Conservation (phyloP, 2,329 filamentous ascomycete species). For the Truncatella angustata region DNA sequence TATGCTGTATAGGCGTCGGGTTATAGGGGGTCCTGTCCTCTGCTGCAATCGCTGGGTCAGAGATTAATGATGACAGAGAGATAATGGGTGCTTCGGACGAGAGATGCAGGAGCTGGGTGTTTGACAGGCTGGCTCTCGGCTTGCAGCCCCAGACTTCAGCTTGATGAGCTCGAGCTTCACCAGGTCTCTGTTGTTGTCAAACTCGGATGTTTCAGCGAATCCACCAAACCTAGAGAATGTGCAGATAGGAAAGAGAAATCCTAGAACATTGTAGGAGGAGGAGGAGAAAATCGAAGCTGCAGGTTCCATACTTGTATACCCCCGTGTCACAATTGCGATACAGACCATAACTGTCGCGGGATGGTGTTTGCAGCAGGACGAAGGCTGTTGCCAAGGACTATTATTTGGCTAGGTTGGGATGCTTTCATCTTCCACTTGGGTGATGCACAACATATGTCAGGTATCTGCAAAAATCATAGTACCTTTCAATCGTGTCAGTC, state of each 20-base stretch:
- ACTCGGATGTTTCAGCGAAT: constrained; percentile 32
- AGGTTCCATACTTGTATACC: constrained; percentile 32
- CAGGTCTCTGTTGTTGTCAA: constrained; percentile 27
- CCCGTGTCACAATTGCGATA: constrained; percentile 18
- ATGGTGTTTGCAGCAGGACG: constrained; percentile 4
- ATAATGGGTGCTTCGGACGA: constrained; percentile 15
- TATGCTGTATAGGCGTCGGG: constrained; percentile 12
- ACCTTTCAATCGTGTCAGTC: neutral
- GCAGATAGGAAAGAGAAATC: constrained; percentile 18
- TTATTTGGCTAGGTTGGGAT: neutral
- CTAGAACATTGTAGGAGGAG: neutral
- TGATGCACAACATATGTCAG: constrained; percentile 6
- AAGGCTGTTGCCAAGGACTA: neutral
- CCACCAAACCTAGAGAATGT: constrained; percentile 26
- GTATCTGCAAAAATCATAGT: neutral
- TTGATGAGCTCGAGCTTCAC: constrained; percentile 24
- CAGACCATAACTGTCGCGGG: neutral
- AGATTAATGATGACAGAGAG: constrained; percentile 19
- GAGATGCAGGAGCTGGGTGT: constrained; percentile 10
- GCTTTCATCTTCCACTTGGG: neutral
- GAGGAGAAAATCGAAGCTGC: constrained; percentile 21
- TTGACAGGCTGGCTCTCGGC: constrained; percentile 10
- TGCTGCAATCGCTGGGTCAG: constrained; percentile 21
- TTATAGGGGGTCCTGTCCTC: constrained; percentile 22
- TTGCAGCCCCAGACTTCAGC: constrained; percentile 23